A percentile compares a stretch with the other conserved stretches of the same genome.
Evolutionary conservation across 768 basidiomycete species (phyloP).

Genomic region (Auriscalpium vulgare): DNA sequence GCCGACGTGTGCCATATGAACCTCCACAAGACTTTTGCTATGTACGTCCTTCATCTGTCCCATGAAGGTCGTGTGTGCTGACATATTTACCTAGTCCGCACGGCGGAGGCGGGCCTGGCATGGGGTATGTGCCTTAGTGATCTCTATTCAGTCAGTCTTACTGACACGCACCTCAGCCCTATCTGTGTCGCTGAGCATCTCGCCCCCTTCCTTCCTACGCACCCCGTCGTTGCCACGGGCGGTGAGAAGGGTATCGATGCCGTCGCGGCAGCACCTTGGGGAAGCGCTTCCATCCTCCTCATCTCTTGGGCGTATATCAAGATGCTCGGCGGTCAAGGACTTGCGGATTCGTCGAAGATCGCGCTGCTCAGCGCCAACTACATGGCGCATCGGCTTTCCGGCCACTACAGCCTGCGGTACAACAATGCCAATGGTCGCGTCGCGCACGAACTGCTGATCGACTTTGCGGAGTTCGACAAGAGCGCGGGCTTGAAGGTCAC

Average conservation of each 20-base stretch:
- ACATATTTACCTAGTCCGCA: slow-evolving; percentile 58
- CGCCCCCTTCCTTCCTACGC: slow-evolving; percentile 87
- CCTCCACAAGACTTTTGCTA: slow-evolving; percentile 96
- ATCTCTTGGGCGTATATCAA: slow-evolving; percentile 99
- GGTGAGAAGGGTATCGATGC: slow-evolving; percentile 74
- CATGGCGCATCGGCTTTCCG: slow-evolving; percentile 82
- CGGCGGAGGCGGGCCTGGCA: slow-evolving; percentile 94
- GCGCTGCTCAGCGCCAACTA: slow-evolving; percentile 96
- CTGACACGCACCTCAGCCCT: slow-evolving; percentile 40
- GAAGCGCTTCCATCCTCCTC: slow-evolving; percentile 88
- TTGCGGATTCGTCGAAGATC: slow-evolving; percentile 76
- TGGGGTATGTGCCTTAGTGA: slow-evolving; percentile 48
- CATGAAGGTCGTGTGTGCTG: neutral
- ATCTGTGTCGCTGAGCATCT: slow-evolving; percentile 94
- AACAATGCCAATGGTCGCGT: slow-evolving; percentile 88
- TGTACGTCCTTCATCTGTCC: slow-evolving; percentile 39
- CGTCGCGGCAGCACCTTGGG: slow-evolving; percentile 87
- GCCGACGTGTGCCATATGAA: slow-evolving; percentile 98
- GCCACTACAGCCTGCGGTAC: slow-evolving; percentile 80
- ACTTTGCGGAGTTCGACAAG: slow-evolving; percentile 93
- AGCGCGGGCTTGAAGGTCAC: slow-evolving; percentile 82
- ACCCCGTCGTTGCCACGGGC: slow-evolving; percentile 64
- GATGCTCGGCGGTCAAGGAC: slow-evolving; percentile 95
- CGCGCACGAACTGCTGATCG: slow-evolving; percentile 93
- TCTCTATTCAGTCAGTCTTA: neutral